Conservation (phyloP, 148 eudicot species). For the Camellia sinensis region DNA sequence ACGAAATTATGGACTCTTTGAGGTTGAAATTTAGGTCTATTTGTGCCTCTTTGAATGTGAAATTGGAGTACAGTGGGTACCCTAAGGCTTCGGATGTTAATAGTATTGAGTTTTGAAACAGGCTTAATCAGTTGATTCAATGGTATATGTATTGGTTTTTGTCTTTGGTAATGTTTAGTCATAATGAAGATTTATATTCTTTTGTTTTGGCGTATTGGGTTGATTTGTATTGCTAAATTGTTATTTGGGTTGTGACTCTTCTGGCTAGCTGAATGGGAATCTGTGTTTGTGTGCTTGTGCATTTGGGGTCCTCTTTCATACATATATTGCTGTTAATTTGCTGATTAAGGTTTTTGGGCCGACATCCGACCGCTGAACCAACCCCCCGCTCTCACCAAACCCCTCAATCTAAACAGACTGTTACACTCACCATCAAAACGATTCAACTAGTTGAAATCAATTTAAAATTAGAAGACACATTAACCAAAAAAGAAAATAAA, state of each 20-base stretch:
- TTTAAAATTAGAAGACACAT: not conserved
- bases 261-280: not conserved
- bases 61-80: conserved; percentile 66
- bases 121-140: not conserved
- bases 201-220: not conserved
- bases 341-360: not conserved
- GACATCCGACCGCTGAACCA: too few species aligned
- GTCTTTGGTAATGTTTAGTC: not conserved
- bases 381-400: too few species aligned
- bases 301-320: not conserved
- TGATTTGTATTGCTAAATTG: not conserved
- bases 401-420: too few species aligned
- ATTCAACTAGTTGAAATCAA: not conserved
- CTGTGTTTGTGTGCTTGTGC: not conserved
- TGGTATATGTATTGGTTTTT: not conserved
- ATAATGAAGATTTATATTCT: not conserved
- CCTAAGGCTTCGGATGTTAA: conserved; percentile 47
- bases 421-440: not conserved
- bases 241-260: conserved; percentile 9
- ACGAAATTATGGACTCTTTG: conserved; percentile 45
- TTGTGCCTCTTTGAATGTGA: conserved; percentile 65
- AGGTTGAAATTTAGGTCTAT: conserved; percentile 68
- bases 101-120: conserved; percentile 36
- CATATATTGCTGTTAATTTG: not conserved
- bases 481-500: too few species aligned